Conservation (phyloP, 2,329 filamentous ascomycete species). For the Fusarium neocosmosporiellum region DNA sequence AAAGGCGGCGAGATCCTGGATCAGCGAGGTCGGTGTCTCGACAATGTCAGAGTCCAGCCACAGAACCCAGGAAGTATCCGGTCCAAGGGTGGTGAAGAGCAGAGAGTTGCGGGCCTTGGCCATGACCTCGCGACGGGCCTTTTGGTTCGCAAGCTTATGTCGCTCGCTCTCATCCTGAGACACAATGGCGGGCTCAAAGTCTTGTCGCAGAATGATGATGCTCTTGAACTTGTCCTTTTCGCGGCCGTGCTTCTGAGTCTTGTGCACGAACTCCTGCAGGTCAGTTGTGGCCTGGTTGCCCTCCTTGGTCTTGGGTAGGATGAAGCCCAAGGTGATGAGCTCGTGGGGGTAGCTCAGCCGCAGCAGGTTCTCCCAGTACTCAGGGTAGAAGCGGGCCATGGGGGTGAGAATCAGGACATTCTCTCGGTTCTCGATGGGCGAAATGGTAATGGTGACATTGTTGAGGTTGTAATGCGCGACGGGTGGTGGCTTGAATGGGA, state of each 20-base stretch:
- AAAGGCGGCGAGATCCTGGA: slow-evolving; percentile 90
- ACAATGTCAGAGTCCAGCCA: slow-evolving; percentile 96
- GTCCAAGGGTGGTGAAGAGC: slow-evolving; percentile 93
- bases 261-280: slow-evolving; percentile 85
- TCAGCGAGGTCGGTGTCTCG: slow-evolving; percentile 85
- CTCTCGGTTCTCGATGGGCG: slow-evolving; percentile 83
- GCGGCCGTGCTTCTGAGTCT: slow-evolving; percentile 81
- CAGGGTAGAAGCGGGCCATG: slow-evolving; percentile 90
- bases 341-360: slow-evolving; percentile 90
- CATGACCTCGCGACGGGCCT: slow-evolving; percentile 87
- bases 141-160: slow-evolving; percentile 93
- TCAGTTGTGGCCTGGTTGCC: slow-evolving; percentile 87
- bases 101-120: slow-evolving; percentile 92
- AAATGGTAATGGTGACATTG: slow-evolving; percentile 84
- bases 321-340: slow-evolving; percentile 94
- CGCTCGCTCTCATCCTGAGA: slow-evolving; percentile 90
- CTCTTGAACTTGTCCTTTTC: slow-evolving; percentile 88
- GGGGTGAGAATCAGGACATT: slow-evolving; percentile 92
- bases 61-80: slow-evolving; percentile 92
- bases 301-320: slow-evolving; percentile 92
- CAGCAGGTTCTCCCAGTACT: slow-evolving; percentile 94
- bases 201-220: slow-evolving; percentile 93
- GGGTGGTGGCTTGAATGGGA: slow-evolving; percentile 71
- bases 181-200: slow-evolving; percentile 84
- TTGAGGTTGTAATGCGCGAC: slow-evolving; percentile 96